phyloP scores from a whole-genome alignment of 2,329 filamentous ascomycete genomes.

The Sporothrix variecibatus region DNA sequence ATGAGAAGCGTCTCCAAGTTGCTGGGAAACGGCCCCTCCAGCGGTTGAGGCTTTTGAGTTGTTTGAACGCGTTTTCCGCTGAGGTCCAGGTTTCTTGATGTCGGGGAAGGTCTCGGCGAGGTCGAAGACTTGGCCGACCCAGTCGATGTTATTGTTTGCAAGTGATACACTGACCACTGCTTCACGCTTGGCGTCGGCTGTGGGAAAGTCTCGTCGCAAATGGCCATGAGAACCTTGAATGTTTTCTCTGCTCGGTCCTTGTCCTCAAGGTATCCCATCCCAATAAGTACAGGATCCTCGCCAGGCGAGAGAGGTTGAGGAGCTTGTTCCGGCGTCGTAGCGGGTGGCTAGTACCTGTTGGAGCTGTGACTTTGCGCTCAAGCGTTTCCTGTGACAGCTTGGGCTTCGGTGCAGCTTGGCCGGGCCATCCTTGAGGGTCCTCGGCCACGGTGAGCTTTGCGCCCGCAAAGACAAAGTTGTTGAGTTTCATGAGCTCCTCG shows the following conservation, averaged over 20 bases:
- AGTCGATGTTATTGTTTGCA: slow-evolving; percentile 74
- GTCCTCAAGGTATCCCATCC: slow-evolving; percentile 74
- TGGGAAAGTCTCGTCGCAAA: slow-evolving; percentile 78
- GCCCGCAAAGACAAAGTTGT: slow-evolving; percentile 69
- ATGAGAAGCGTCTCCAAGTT: slow-evolving; percentile 80
- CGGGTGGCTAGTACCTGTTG: slow-evolving; percentile 70
- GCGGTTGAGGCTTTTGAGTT: slow-evolving; percentile 65
- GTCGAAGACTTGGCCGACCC: slow-evolving; percentile 70
- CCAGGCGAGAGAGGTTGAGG: slow-evolving; percentile 78
- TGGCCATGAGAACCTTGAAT: slow-evolving; percentile 86
- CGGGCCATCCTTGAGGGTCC: slow-evolving; percentile 45
- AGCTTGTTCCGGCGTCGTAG: slow-evolving; percentile 73
- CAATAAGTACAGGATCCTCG: slow-evolving; percentile 68
- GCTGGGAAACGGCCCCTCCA: slow-evolving; percentile 81
- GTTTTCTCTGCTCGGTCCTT: slow-evolving; percentile 77
- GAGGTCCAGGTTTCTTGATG: slow-evolving; percentile 85
- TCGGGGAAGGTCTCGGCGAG: slow-evolving; percentile 80
- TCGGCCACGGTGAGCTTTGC: slow-evolving; percentile 59
- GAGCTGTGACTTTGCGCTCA: slow-evolving; percentile 69
- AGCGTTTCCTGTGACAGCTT: slow-evolving; percentile 54
- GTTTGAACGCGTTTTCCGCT: slow-evolving; percentile 81
- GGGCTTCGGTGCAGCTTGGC: slow-evolving; percentile 33
- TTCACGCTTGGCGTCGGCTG: slow-evolving; percentile 69
- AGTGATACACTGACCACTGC: slow-evolving; percentile 82
- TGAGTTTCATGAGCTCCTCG: slow-evolving; percentile 65